Evolutionary conservation across 805 yeast genomes (phyloP).

Genomic region (Sugiyamaella mastotermitis): DNA sequence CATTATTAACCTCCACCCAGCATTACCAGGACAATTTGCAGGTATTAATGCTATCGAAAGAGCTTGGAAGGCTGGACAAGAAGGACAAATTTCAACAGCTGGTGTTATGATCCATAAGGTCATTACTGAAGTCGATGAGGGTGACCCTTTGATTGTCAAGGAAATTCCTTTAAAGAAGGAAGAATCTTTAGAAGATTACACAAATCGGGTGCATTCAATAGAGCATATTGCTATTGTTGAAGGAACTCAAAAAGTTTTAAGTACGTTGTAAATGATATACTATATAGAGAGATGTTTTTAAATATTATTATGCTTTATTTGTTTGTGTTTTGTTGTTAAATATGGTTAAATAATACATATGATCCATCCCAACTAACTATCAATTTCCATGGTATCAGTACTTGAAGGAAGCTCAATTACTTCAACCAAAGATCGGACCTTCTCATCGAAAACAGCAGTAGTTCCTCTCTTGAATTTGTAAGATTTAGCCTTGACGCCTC

Average conservation of each 20-base stretch:
- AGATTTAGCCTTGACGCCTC: slow-evolving; percentile 73
- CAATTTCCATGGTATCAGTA: slow-evolving; percentile 44
- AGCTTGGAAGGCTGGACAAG: slow-evolving; percentile 93
- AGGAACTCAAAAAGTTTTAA: slow-evolving; percentile 65
- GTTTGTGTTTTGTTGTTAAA: no score
- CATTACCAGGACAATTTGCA: slow-evolving; percentile 93
- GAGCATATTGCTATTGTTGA: slow-evolving; percentile 94
- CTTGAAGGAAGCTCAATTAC: slow-evolving; percentile 50
- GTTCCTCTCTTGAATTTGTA: slow-evolving; percentile 90
- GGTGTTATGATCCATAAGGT: slow-evolving; percentile 97
- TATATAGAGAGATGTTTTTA: no score
- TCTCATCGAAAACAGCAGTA: slow-evolving; percentile 75
- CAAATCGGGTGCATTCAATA: slow-evolving; percentile 67
- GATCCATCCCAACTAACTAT: slow-evolving; percentile 18
- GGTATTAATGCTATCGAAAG: slow-evolving; percentile 97
- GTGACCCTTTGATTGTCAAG: slow-evolving; percentile 80
- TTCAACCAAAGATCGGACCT: slow-evolving; percentile 58
- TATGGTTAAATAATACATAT: background rate
- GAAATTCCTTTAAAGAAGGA: slow-evolving; percentile 65
- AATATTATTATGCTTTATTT: no score
- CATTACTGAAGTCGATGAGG: slow-evolving; percentile 92
- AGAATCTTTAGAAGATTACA: slow-evolving; percentile 76
- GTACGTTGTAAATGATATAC: slow-evolving; percentile 11
- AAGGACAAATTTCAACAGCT: slow-evolving; percentile 65
- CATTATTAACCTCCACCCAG: slow-evolving; percentile 93